These are phyloP conservation scores for Vigna reflexopilosa DNA, from an alignment of 306 rosid species.

Conservation along the genomic window DNA sequence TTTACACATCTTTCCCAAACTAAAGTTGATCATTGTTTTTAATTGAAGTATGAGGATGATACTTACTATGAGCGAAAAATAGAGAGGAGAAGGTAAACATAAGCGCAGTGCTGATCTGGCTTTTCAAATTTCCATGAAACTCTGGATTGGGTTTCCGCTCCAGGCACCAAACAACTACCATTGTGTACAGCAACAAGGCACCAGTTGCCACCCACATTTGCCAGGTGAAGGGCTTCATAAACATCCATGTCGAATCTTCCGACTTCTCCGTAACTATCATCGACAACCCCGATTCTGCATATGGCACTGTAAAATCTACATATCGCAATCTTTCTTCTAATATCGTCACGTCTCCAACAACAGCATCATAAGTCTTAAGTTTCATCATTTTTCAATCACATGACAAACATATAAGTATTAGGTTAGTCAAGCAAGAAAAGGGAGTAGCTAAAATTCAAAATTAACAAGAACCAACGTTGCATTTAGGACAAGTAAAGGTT, in stretches of 20 bases:
- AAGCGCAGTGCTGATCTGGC: slow-evolving; percentile 63
- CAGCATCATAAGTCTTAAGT: slow-evolving; percentile 65
- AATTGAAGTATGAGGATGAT: slow-evolving; percentile 30
- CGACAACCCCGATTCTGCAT: slow-evolving; percentile 70
- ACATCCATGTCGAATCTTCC: slow-evolving; percentile 60
- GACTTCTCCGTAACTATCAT: slow-evolving; percentile 58
- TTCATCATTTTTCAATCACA: slow-evolving; percentile 41
- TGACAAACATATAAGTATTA: slow-evolving; percentile 3
- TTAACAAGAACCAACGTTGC: slow-evolving; percentile 5
- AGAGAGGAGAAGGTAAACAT: slow-evolving; percentile 76
- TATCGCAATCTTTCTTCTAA: slow-evolving; percentile 50
- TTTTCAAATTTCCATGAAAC: slow-evolving; percentile 61
- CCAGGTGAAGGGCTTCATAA: slow-evolving; percentile 72
- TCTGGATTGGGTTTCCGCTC: slow-evolving; percentile 61
- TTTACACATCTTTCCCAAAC: too few relatives aligned
- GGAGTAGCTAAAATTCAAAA: neutral
- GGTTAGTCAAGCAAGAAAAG: slow-evolving; percentile 12
- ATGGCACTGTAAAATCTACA: slow-evolving; percentile 78
- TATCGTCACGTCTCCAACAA: slow-evolving; percentile 69
- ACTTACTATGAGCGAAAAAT: slow-evolving; percentile 83
- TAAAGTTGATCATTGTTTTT: slow-evolving; percentile 6
- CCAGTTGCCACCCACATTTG: slow-evolving; percentile 63
- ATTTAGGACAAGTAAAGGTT: neutral
- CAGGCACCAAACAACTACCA: slow-evolving; percentile 64
- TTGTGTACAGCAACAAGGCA: slow-evolving; percentile 59